Base-by-base conservation (phyloP, 768 basidiomycete genomes). In the Agaricus bisporus region DNA sequence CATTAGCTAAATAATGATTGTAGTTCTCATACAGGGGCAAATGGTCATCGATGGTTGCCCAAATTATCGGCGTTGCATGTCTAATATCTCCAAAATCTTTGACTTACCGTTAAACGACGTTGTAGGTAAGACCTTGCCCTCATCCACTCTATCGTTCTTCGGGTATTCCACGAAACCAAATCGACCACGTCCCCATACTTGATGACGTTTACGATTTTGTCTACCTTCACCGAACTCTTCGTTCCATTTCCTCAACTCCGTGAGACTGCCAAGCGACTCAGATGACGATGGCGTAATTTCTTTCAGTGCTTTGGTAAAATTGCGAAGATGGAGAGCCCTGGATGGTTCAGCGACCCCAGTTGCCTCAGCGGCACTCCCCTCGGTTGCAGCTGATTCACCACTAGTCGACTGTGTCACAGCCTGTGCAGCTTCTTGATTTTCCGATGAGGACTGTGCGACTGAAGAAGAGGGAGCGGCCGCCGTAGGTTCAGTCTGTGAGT, bases 281-380 rank as follows among this genome's bases (percentile, higher is more conserved):
- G 92, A 93, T 5, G 85, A 86, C 0, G 91, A 94, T 11, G 94
- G 91, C 2, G 88, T 86, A 58, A 95, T 94, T 68, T 98, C 93
- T 59, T 80, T 84, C 54, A 97, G 73, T 0, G 95, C 94, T 62
- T 88, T 85, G 18, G 73, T 74, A 64, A 98, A 97, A 63, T 98
- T 88, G 52, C 73, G 79, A 54, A 71, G 66, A 48, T 68, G 66
- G 35, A 59, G 52, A 25, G 61, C 49, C 48, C 63, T 61, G 45
- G 54, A 58, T 26, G 54, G 61, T 48, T 41, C 39, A 26, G 52
- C 49, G 20, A 48, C 39, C 12, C 43, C 51, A 29, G 46, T 39
- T 17, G 17, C 8, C 38, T 17, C 38, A 1, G 12, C 2, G 38
- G 3, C 15, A 39, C 3, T 17, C 2, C 6, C 44, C 18, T 25